Evolutionary conservation across 2,329 filamentous ascomycete genomes (phyloP).

Genomic region (Emergomyces pasteurianus): DNA sequence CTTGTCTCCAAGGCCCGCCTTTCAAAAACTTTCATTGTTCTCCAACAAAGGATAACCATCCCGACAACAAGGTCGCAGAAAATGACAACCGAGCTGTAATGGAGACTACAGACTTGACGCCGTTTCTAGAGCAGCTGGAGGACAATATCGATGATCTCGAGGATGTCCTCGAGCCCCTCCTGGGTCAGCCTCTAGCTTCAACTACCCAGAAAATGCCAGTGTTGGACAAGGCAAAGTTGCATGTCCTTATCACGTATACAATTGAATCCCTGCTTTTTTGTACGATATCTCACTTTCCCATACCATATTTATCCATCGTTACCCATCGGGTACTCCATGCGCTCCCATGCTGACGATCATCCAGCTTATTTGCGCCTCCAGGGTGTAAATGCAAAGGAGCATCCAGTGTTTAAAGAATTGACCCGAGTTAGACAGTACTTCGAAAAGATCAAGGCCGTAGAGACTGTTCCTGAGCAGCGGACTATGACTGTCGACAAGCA

Average conservation of each 20-base stretch:
- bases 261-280: constrained; percentile 86
- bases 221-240: constrained; percentile 90
- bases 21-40: background rate
- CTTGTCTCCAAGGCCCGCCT: no score
- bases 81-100: constrained; percentile 22
- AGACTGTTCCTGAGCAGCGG: constrained; percentile 48
- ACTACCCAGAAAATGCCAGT: constrained; percentile 69
- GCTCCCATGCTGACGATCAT: background rate
- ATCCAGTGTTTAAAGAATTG: constrained; percentile 76
- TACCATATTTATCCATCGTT: background rate
- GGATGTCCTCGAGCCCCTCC: constrained; percentile 59
- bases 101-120: constrained; percentile 48
- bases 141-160: constrained; percentile 70
- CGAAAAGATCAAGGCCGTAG: constrained; percentile 71
- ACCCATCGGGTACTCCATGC: background rate
- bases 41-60: background rate
- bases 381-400: constrained; percentile 67
- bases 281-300: constrained; percentile 29
- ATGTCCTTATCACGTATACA: constrained; percentile 75
- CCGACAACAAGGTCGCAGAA: background rate
- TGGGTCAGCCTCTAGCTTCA: constrained; percentile 52
- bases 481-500: constrained; percentile 56
- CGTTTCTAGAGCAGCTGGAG: constrained; percentile 62
- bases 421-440: constrained; percentile 84
- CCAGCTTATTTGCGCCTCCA: constrained; percentile 65